Evolutionary conservation across 106 monocot genomes (phyloP), one percentile per base, ranked within the genome.

Genomic region (Gastrodia elata): DNA sequence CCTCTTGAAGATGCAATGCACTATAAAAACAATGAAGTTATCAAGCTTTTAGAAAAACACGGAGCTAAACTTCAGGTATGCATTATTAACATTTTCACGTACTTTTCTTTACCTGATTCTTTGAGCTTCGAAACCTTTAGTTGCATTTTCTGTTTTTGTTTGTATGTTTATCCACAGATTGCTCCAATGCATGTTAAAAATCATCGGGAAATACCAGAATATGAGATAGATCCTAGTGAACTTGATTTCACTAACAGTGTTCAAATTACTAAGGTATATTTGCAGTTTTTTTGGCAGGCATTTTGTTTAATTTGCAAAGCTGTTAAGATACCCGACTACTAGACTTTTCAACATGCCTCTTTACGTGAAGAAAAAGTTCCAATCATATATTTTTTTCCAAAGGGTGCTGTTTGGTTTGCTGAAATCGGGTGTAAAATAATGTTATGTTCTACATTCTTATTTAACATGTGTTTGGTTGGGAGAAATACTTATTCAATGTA

Each of bases 1-100:
- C 96, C 96, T 33, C 84, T 97, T 55, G 92, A 90, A 44, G 96
- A 97, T 90, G 96, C 96, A 75, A 86, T 90, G 68, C 82, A 90
- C 73, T 90, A 90, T 75, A 88, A 97, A 72, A 83, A 93, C 33
- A 68, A 84, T 76, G 86, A 83, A 39, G 90, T 83, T 48, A 97
- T 97, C 71, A 85, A 84, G 73, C 74, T 92, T 55, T 84, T 97
- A 79, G 92, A 97, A 74, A 90, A 86, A 40, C 67, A 83, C 65
- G 96, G 96, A 41, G 90, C 96, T 44, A 92, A 87, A 73, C 73
- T 88, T 68, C 84, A 79, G 87, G 96, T 90, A 73, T 68, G 24
- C 5, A 20, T 41, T 32, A 40, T 33, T 26, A 30, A 44, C 25
- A 28, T 43, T 73, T 64, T 49, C 40, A 70, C 35, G 35, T 49